Conservation (phyloP, 495 filamentous ascomycete genomes). For the Penicillium lividum region DNA sequence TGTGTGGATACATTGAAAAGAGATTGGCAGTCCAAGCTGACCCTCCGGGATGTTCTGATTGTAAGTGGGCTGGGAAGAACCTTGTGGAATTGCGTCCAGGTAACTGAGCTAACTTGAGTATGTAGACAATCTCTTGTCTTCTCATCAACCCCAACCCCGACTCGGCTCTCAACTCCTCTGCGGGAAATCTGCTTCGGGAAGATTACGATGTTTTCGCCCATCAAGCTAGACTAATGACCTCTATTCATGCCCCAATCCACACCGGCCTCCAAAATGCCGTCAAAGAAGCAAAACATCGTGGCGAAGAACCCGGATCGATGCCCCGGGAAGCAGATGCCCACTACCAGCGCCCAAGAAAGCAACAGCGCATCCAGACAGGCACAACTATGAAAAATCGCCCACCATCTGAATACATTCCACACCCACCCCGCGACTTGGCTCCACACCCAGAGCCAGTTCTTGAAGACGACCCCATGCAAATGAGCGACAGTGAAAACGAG, state of each 20-base stretch:
- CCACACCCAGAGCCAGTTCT: slow-evolving; percentile 7
- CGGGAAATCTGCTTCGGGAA: slow-evolving; percentile 62
- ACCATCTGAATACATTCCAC: slow-evolving; percentile 7
- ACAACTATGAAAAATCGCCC: slow-evolving; percentile 26
- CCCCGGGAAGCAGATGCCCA: slow-evolving; percentile 16
- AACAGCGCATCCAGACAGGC: slow-evolving; percentile 24
- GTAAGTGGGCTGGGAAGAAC: slow-evolving; percentile 28
- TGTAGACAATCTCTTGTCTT: slow-evolving; percentile 66
- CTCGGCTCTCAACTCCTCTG: slow-evolving; percentile 66
- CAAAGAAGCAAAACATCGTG: slow-evolving; percentile 58
- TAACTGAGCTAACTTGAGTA: neutral
- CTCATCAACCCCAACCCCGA: slow-evolving; percentile 74
- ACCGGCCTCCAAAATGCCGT: slow-evolving; percentile 43
- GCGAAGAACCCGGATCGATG: slow-evolving; percentile 50
- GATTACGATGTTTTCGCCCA: slow-evolving; percentile 62
- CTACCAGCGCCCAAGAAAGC: slow-evolving; percentile 27
- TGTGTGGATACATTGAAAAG: slow-evolving; percentile 74
- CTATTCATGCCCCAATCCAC: slow-evolving; percentile 63
- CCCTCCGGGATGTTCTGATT: slow-evolving; percentile 63
- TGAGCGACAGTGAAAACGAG: slow-evolving; percentile 34
- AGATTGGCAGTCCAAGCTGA: slow-evolving; percentile 64
- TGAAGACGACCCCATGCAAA: slow-evolving; percentile 11
- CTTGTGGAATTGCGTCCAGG: neutral
- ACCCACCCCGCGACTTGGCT: slow-evolving; percentile 6
- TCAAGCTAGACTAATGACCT: slow-evolving; percentile 66